A percentile compares a stretch with the other conserved stretches of the same genome.
Evolutionary conservation across 2,329 filamentous ascomycete species (phyloP).

Genomic region (Aspergillus amoenus): DNA sequence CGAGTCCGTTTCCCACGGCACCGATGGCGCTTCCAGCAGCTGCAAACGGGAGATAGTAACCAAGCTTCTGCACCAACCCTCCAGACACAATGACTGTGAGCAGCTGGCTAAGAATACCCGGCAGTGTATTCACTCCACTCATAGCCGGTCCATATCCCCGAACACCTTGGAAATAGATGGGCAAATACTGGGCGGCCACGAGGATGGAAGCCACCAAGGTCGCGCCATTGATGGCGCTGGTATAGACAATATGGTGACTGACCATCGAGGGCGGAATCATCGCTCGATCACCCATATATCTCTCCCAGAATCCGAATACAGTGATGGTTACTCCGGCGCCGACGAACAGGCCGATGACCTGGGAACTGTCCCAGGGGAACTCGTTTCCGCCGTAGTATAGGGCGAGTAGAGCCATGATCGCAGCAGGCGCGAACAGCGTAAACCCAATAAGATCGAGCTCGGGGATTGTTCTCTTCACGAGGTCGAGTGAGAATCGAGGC

Average conservation of each 20-base stretch:
- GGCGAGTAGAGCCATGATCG: conserved; percentile 56
- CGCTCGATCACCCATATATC: neutral
- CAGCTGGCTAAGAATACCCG: conserved; percentile 32
- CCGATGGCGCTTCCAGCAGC: conserved; percentile 27
- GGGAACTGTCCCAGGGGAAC: conserved; percentile 50
- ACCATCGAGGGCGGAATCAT: neutral
- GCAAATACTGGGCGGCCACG: conserved; percentile 12
- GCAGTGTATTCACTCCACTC: conserved; percentile 28
- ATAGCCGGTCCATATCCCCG: conserved; percentile 24
- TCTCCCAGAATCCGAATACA: conserved; percentile 1
- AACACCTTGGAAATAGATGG: conserved; percentile 52
- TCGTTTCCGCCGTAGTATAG: conserved; percentile 58
- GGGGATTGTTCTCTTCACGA: neutral
- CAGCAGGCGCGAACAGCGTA: conserved; percentile 51
- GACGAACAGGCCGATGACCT: conserved; percentile 43
- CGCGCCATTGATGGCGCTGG: neutral
- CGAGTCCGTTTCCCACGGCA: conserved; percentile 41
- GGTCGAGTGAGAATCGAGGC: neutral
- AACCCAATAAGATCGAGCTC: conserved; percentile 51
- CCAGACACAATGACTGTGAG: conserved; percentile 35
- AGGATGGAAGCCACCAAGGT: neutral
- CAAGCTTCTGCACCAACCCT: conserved; percentile 27
- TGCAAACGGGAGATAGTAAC: conserved; percentile 36
- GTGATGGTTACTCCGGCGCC: conserved; percentile 14
- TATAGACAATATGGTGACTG: neutral